phyloP scores from a whole-genome alignment of 1,284 basidiomycete genomes.

The Irpex lacteus region DNA sequence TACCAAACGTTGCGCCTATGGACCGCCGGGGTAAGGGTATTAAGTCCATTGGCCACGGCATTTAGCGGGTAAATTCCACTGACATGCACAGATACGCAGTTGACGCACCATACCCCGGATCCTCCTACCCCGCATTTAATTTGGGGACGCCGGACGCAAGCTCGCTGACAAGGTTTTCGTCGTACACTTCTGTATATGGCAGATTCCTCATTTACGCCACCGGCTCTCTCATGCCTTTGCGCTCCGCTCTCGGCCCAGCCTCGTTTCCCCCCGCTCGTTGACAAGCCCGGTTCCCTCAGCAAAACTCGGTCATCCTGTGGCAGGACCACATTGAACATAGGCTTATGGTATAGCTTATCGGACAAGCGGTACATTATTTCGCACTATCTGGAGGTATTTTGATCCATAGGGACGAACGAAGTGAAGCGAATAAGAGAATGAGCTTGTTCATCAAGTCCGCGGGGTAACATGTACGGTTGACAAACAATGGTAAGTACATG shows the following conservation, averaged over 20 bases:
- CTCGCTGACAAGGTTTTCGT: too few relatives aligned
- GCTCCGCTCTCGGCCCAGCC: background rate
- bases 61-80: too few relatives aligned
- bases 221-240: background rate
- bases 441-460: background rate
- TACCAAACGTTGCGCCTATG: background rate
- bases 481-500: background rate
- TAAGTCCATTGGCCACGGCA: too few relatives aligned
- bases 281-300: too few relatives aligned
- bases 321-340: background rate
- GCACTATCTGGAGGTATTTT: background rate
- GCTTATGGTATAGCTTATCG: background rate
- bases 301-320: too few relatives aligned
- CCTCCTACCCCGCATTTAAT: too few relatives aligned
- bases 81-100: too few relatives aligned
- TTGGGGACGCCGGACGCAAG: too few relatives aligned
- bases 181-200: background rate
- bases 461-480: background rate
- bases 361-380: background rate
- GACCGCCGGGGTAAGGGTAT: too few relatives aligned
- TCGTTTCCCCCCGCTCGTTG: too few relatives aligned
- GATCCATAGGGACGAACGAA: background rate
- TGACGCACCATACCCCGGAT: too few relatives aligned
- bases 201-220: background rate
- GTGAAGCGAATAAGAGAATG: background rate